phyloP scores from a whole-genome alignment of 2,329 filamentous ascomycete species.

The Amylocarpus encephaloides region DNA sequence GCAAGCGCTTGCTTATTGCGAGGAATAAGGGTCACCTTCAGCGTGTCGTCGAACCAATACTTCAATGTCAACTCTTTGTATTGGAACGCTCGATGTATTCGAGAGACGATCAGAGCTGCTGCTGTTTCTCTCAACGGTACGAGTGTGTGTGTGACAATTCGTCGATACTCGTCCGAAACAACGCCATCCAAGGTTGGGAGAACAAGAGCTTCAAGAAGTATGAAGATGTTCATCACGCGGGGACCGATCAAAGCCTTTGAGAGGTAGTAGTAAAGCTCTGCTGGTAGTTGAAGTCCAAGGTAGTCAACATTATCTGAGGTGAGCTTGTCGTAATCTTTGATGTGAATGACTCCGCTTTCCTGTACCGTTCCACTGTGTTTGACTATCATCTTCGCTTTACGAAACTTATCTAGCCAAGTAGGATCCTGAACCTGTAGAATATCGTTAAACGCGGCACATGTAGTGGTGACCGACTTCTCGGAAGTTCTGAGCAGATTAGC shows the following conservation, averaged over 20 bases:
- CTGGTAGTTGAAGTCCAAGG: conserved; percentile 80
- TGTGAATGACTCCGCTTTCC: conserved; percentile 59
- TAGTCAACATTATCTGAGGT: conserved; percentile 85
- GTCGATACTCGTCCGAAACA: conserved; percentile 71
- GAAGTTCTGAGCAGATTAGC: conserved; percentile 69
- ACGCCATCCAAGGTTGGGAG: conserved; percentile 82
- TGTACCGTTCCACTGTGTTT: conserved; percentile 78
- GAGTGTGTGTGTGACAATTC: conserved; percentile 68
- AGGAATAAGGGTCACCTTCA: conserved; percentile 62
- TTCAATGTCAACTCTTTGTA: conserved; percentile 71
- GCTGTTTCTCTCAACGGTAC: conserved; percentile 69
- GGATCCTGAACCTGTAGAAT: conserved; percentile 64
- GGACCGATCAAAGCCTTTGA: conserved; percentile 75
- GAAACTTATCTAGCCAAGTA: conserved; percentile 79
- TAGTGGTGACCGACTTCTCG: conserved; percentile 62
- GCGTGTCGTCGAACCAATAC: conserved; percentile 76
- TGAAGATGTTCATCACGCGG: conserved; percentile 74
- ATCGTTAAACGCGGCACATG: conserved; percentile 75
- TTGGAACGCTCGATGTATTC: conserved; percentile 76
- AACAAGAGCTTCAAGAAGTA: conserved; percentile 70
- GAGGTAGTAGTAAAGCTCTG: conserved; percentile 86
- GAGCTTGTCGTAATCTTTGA: conserved; percentile 65
- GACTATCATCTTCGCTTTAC: conserved; percentile 76
- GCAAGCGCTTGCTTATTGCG: conserved; percentile 44
- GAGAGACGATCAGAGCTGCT: conserved; percentile 70